Base-by-base conservation (phyloP, 2,329 filamentous ascomycete genomes). In the Cercospora sojina region DNA sequence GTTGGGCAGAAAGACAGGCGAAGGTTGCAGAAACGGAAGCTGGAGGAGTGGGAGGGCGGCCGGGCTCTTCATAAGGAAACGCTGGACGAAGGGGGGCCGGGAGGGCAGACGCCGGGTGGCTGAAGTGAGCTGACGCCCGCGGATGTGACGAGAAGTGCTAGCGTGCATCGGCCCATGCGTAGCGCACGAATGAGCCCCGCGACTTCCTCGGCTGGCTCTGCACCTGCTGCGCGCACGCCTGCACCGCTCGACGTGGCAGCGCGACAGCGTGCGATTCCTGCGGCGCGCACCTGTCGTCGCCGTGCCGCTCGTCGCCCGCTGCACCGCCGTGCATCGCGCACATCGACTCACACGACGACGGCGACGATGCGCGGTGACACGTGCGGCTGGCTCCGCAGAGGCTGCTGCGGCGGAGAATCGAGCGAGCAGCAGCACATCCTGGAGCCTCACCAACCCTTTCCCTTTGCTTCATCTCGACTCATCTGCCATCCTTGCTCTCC, bases 1-100 rank as follows among this genome's bases (percentile, higher is more conserved):
- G 65, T 64, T 64, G 65, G 65, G 62, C 67, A 67, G 68, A 66
- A 72, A 68, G 60, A 64, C 65, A 67, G 66, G 64, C 59, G 53
- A 71, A 67, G 62, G 62, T 58, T 64, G 62, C 43, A 64, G 61
- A 38, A 29, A 31, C 38, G 23, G 43, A 59, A 9, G 60, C 61
- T 57, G 47, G 51, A 43, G n/a, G 31, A 35, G 27, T 13, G 5
- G n/a, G 49, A 51, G 56, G 10, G 65, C 60, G 65, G 62, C 35
- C 47, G 58, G 58, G 57, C 32, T 43, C 49, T 58, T 64, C 43
- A 67, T 64, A 64, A 56, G 62, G 65, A 60, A 60, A 61, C 18
- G 55, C 27, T 58, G 61, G 38, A 23, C n/a, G 20, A 18, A 38
- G 53, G 41, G 65, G 29, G 55, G 31, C 47, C 61, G 29, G 41